Evolutionary conservation across 148 eudicot genomes (phyloP), one percentile per base, ranked within the genome.

Genomic region (Hydrangea macrophylla): DNA sequence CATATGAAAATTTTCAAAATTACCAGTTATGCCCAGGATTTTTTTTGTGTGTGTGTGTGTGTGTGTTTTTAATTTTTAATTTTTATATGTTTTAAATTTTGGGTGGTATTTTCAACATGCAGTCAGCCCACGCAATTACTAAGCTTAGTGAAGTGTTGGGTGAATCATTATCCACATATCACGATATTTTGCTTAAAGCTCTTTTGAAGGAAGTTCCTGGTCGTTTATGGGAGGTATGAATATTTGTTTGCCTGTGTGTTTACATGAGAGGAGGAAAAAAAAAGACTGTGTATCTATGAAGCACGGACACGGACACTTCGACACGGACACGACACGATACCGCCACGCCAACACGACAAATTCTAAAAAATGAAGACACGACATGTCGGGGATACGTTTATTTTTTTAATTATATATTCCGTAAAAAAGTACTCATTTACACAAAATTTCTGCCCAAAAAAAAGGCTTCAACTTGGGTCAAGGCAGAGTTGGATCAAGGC

Each of bases 121-220:
- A 93, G 98, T 93, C 98, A 58, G 87, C 96, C 26, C 89, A 71
- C 55, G 96, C 90, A 33, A 83, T 90, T 40, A 70, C 80, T 48
- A 93, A 88, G 81, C 95, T 93, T 70, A 78, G 92, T 72, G 90
- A 90, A 75, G 84, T 82, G 60, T 77, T 93, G 74, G 86, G 82
- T 70, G 98, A 88, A 77, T 80, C 89, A 45, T 57, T 90, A 53
- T 88, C 96, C 51, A 27, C 81, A 65, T 67, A 85, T 64, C 84
- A 83, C 72, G 81, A 81, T 68, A 81, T 71, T 75, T 70, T 93
- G 73, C 86, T 93, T 71, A 81, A 82, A 65, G 80, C 83, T 55
- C 81, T 93, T 74, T 73, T 90, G 84, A 93, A 83, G 79, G 96
- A 93, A 79, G 70, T 93, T 76, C 95, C 92, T 73, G 98, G 98